These are phyloP conservation scores for Castanea crenata DNA, from an alignment of 306 rosid genomes.

Conservation along the genomic window DNA sequence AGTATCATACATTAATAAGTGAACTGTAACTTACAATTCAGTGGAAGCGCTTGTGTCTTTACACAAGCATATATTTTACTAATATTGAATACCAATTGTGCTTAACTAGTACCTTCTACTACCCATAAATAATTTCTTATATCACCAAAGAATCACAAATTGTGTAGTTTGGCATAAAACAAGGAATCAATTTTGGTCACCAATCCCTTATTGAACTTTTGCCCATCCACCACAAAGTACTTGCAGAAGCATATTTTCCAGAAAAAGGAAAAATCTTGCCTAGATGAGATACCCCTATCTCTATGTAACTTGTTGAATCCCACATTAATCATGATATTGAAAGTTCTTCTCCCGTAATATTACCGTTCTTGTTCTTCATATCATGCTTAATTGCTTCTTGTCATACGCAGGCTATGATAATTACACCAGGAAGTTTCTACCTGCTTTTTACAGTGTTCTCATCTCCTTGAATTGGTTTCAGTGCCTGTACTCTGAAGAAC, in stretches of 20 bases:
- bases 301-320: not conserved
- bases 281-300: not conserved
- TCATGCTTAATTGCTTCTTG: not conserved
- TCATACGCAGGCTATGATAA: not conserved
- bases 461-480: constrained; percentile 21
- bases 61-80: not conserved
- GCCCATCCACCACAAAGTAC: not conserved
- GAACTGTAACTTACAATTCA: not conserved
- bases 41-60: not conserved
- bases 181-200: not conserved
- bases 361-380: constrained; percentile 9
- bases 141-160: not conserved
- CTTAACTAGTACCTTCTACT: not conserved
- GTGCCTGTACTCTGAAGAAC: constrained; percentile 27
- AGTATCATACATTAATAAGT: not conserved
- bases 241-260: not conserved
- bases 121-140: not conserved
- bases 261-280: not conserved
- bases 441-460: constrained; percentile 20
- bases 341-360: constrained; percentile 1
- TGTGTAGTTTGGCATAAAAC: not conserved
- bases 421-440: not conserved
- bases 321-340: constrained; percentile 5
- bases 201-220: not conserved
- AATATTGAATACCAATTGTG: not conserved